These are phyloP conservation scores for Phytophthora cactorum DNA, from an alignment of 352 stramenopile genomes.

Conservation along the genomic window DNA sequence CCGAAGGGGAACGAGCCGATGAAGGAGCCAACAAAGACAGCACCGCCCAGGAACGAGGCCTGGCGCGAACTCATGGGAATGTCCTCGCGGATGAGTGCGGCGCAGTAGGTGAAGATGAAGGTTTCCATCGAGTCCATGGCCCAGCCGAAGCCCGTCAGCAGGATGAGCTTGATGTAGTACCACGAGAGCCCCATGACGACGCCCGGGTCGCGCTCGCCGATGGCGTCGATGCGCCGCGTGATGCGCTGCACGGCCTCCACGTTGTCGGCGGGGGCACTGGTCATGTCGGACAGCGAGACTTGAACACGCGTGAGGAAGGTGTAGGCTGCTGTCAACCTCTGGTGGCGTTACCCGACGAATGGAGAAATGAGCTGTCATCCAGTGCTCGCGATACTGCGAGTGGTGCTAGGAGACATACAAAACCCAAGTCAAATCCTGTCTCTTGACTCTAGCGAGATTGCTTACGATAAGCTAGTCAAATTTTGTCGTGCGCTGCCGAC, in stretches of 20 bases:
- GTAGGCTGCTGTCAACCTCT: slow-evolving; percentile 30
- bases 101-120: slow-evolving; percentile 72
- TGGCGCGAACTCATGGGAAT: slow-evolving; percentile 48
- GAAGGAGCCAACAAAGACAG: slow-evolving; percentile 70
- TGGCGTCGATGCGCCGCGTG: slow-evolving; percentile 67
- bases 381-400: slow-evolving; percentile 24
- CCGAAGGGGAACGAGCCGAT: slow-evolving; percentile 68
- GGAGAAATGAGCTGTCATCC: slow-evolving; percentile 22
- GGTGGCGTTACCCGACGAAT: slow-evolving; percentile 31
- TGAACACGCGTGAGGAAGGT: slow-evolving; percentile 16
- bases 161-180: slow-evolving; percentile 74
- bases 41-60: slow-evolving; percentile 50
- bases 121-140: slow-evolving; percentile 82
- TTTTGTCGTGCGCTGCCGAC: neutral
- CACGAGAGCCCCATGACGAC: slow-evolving; percentile 65
- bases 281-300: slow-evolving; percentile 5
- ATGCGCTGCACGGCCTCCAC: slow-evolving; percentile 66
- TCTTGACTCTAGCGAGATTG: no score
- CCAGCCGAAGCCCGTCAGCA: slow-evolving; percentile 72
- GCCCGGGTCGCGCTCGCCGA: slow-evolving; percentile 57
- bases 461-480: neutral
- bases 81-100: slow-evolving; percentile 46
- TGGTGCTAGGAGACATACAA: no score
- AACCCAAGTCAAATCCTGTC: no score
- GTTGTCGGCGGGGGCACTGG: slow-evolving; percentile 31